phyloP scores from a whole-genome alignment of 2,329 filamentous ascomycete genomes.

The Botrytis deweyae region DNA sequence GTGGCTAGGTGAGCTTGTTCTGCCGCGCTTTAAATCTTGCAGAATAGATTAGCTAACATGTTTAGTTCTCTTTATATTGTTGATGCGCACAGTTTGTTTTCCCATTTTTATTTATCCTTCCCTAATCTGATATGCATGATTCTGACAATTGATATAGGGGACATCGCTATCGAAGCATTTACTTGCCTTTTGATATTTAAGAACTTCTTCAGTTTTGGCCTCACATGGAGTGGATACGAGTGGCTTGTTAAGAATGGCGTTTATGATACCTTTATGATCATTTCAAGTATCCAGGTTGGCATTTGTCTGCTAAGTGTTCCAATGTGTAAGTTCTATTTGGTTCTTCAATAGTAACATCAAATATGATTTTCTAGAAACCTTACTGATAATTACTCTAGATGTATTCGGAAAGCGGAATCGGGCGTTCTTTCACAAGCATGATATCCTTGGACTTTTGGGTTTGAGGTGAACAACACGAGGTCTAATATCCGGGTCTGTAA shows the following conservation, averaged over 20 bases:
- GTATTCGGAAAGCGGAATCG: slow-evolving; percentile 19
- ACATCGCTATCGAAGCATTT: slow-evolving; percentile 83
- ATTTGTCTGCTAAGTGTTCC: slow-evolving; percentile 75
- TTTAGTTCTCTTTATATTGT: slow-evolving; percentile 69
- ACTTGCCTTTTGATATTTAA: slow-evolving; percentile 92
- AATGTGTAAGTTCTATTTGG: slow-evolving; percentile 62
- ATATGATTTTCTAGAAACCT: background rate
- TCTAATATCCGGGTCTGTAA: background rate
- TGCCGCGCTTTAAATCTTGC: background rate
- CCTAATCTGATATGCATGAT: background rate
- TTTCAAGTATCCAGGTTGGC: slow-evolving; percentile 74
- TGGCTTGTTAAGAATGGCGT: slow-evolving; percentile 73
- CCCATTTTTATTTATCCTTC: background rate
- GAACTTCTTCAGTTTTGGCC: slow-evolving; percentile 84
- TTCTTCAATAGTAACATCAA: background rate
- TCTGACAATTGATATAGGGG: slow-evolving; percentile 48
- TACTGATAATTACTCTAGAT: slow-evolving; percentile 13
- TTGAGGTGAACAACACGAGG: background rate
- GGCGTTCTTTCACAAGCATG: slow-evolving; percentile 13
- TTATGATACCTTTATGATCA: slow-evolving; percentile 61
- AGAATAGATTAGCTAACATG: background rate
- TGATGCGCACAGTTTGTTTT: slow-evolving; percentile 76
- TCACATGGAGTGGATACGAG: slow-evolving; percentile 81
- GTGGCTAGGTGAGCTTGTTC: slow-evolving; percentile 64
- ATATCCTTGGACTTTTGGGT: background rate